A percentile compares a stretch with the other conserved stretches of the same genome.
These are phyloP conservation scores for Leishmania amazonensis DNA, from an alignment of 208 protist species.

Conservation along the genomic window DNA sequence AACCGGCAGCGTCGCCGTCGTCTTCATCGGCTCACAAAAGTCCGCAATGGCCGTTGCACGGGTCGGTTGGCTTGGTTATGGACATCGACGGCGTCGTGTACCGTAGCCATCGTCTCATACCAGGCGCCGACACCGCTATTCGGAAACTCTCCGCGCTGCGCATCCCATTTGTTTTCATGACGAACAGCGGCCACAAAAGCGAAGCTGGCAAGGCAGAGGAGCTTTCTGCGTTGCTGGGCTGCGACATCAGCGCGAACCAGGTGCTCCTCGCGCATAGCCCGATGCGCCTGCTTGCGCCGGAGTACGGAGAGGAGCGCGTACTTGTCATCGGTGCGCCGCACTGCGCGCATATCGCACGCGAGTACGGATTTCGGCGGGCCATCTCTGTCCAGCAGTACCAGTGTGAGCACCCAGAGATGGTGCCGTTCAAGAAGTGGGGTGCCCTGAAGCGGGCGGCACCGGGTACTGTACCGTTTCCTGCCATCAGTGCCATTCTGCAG, in stretches of 20 bases:
- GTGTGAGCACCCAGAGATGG: slow-evolving; percentile 70
- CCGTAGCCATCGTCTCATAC: slow-evolving; percentile 66
- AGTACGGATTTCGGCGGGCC: slow-evolving; percentile 76
- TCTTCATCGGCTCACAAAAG: background rate
- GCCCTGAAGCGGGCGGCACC: slow-evolving; percentile 18
- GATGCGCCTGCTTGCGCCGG: slow-evolving; percentile 70
- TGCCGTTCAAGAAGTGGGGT: slow-evolving; percentile 78
- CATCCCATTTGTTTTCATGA: slow-evolving; percentile 87
- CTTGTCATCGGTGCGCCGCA: slow-evolving; percentile 64
- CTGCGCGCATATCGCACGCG: slow-evolving; percentile 53
- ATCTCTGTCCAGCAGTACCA: slow-evolving; percentile 78
- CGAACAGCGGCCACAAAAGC: slow-evolving; percentile 68
- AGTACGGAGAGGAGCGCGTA: slow-evolving; percentile 51
- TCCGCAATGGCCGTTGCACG: slow-evolving; percentile 75
- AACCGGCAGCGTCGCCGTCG: slow-evolving; percentile 4
- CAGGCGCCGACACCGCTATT: slow-evolving; percentile 70
- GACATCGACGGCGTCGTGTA: slow-evolving; percentile 88
- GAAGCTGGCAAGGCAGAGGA: slow-evolving; percentile 78
- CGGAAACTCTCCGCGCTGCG: slow-evolving; percentile 58
- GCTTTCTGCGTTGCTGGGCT: slow-evolving; percentile 64
- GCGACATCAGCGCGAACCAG: slow-evolving; percentile 54
- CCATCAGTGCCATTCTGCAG: slow-evolving; percentile 71
- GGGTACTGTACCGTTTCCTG: slow-evolving; percentile 41
- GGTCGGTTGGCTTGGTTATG: slow-evolving; percentile 75
- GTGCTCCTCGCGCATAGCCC: slow-evolving; percentile 79